Percentiles rank a stretch among this genome's conserved stretches.
Conservation (phyloP, 352 stramenopile genomes). For the Globisporangium irregulare region DNA sequence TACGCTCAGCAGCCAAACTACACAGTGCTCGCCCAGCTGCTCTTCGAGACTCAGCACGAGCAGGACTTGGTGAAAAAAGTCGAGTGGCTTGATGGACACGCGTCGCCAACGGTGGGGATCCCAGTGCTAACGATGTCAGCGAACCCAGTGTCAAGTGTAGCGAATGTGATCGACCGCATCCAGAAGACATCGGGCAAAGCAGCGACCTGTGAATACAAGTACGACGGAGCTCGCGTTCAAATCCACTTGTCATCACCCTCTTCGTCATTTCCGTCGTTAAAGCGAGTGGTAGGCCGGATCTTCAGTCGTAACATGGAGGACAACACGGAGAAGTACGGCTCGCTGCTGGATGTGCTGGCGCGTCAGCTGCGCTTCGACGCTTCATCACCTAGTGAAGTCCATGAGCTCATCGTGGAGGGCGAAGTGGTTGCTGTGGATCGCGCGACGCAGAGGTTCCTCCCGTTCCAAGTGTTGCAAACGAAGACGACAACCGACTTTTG, state of each 20-base stretch:
- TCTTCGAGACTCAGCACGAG: constrained; percentile 31
- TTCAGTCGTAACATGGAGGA: constrained; percentile 87
- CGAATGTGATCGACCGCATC: constrained; percentile 42
- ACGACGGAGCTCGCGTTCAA: constrained; percentile 78
- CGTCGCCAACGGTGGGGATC: constrained; percentile 40
- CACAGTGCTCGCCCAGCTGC: constrained; percentile 37
- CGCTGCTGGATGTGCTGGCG: constrained; percentile 44
- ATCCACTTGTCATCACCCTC: constrained; percentile 41
- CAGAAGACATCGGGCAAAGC: constrained; percentile 28
- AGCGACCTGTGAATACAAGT: constrained; percentile 81
- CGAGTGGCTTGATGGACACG: constrained; percentile 31
- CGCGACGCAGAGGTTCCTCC: constrained; percentile 39
- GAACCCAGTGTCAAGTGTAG: constrained; percentile 66
- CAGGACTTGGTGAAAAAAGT: constrained; percentile 22
- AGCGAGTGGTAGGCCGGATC: constrained; percentile 31
- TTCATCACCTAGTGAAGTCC: not conserved
- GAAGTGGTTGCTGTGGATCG: constrained; percentile 75
- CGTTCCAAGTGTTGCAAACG: constrained; percentile 79
- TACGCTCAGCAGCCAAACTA: constrained; percentile 77
- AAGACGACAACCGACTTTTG: constrained; percentile 72
- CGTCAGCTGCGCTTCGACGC: constrained; percentile 22
- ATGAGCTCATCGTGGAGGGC: constrained; percentile 63
- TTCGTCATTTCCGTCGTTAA: not conserved
- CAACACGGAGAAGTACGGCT: constrained; percentile 63
- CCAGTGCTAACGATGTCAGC: constrained; percentile 81